phyloP scores from a whole-genome alignment of 75 land plant genomes.

The Chamaecyparis obtusa region DNA sequence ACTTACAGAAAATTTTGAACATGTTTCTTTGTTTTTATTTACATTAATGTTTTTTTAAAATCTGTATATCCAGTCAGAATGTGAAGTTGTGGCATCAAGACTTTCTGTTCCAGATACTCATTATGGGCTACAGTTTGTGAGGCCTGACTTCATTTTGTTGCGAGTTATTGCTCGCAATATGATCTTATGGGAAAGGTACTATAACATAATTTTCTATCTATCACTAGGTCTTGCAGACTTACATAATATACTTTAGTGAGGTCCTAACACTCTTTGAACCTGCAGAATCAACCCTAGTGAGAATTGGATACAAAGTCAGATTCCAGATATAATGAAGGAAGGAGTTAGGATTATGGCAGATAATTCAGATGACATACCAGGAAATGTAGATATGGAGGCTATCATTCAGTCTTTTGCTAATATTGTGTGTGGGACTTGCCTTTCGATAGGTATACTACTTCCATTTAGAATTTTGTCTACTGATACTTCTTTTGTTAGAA shows the following conservation, averaged over 20 bases:
- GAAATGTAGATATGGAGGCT: slow-evolving; percentile 79
- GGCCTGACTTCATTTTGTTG: slow-evolving; percentile 96
- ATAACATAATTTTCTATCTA: slow-evolving; percentile 3
- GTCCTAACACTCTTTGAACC: not conserved
- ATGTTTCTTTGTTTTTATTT: not conserved
- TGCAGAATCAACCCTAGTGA: slow-evolving; percentile 58
- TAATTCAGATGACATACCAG: slow-evolving; percentile 38
- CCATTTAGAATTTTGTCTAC: not conserved
- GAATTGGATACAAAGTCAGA: slow-evolving; percentile 86
- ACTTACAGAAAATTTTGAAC: not conserved
- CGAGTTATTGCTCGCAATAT: slow-evolving; percentile 93
- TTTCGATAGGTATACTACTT: slow-evolving; percentile 66
- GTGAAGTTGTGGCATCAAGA: slow-evolving; percentile 71
- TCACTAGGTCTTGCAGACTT: not conserved
- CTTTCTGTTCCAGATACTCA: slow-evolving; percentile 82
- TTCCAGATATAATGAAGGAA: slow-evolving; percentile 75
- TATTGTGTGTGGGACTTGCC: slow-evolving; percentile 82
- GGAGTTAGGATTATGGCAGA: slow-evolving; percentile 39
- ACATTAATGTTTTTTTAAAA: not conserved
- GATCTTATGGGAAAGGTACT: slow-evolving; percentile 92
- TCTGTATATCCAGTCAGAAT: slow-evolving; percentile 70
- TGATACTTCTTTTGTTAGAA: not conserved
- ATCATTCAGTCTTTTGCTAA: slow-evolving; percentile 92
- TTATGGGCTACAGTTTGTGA: slow-evolving; percentile 93
- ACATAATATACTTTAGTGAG: not conserved